A percentile compares a stretch with the other conserved stretches of the same genome.
phyloP scores from a whole-genome alignment of 1,284 basidiomycete genomes.

The Grifola frondosa region DNA sequence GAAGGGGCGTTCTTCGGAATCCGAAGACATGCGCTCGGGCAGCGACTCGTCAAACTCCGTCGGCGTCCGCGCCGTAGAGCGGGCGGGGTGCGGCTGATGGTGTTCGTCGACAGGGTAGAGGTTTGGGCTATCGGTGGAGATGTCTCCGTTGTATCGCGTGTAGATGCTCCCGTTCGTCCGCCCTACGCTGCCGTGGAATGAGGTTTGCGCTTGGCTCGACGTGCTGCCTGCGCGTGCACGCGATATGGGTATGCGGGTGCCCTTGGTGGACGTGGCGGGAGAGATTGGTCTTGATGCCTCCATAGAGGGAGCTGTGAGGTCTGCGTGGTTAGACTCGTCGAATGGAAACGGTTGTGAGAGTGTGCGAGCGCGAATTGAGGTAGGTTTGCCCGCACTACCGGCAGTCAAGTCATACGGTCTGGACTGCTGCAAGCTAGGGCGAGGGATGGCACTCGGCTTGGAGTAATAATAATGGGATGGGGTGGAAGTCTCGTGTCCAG shows the following conservation, averaged over 20 bases:
- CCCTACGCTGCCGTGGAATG: slow-evolving; percentile 21
- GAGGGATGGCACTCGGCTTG: slow-evolving; percentile 46
- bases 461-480: slow-evolving; percentile 24
- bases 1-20: slow-evolving; percentile 75
- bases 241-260: slow-evolving; percentile 51
- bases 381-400: slow-evolving; percentile 16
- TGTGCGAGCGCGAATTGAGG: slow-evolving; percentile 45
- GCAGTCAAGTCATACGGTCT: slow-evolving; percentile 23
- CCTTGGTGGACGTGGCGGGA: slow-evolving; percentile 36
- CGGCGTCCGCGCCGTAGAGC: slow-evolving; percentile 36
- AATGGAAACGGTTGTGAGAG: slow-evolving; percentile 58
- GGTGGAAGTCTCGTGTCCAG: slow-evolving; percentile 22
- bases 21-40: slow-evolving; percentile 53
- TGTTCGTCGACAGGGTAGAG: slow-evolving; percentile 29
- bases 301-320: slow-evolving; percentile 31
- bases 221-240: slow-evolving; percentile 43
- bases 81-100: slow-evolving; percentile 30
- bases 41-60: slow-evolving; percentile 48
- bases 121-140: slow-evolving; percentile 14
- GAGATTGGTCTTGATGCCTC: slow-evolving; percentile 39
- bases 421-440: slow-evolving; percentile 43
- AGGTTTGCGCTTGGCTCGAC: slow-evolving; percentile 38
- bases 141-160: slow-evolving; percentile 11
- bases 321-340: slow-evolving; percentile 30
- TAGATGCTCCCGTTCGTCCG: slow-evolving; percentile 16